Percentiles rank a stretch among this genome's conserved stretches.
Evolutionary conservation across 768 basidiomycete genomes (phyloP).

Genomic region (Boletus huronensis): DNA sequence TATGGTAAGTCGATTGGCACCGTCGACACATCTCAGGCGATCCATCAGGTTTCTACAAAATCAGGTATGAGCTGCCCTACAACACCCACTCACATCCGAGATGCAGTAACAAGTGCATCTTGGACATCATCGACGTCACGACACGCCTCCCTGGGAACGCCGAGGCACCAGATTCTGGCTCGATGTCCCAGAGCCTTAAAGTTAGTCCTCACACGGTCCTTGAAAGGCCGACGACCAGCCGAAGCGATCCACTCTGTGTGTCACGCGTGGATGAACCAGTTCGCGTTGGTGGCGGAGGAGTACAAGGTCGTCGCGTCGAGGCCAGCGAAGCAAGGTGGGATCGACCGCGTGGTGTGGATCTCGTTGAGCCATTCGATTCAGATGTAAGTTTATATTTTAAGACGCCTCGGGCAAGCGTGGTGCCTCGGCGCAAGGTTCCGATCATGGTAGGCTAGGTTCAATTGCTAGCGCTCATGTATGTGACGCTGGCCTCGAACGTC

Average conservation of each 20-base stretch:
- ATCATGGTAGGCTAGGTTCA: neutral
- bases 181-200: slow-evolving; percentile 58
- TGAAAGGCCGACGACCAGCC: slow-evolving; percentile 59
- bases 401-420: slow-evolving; percentile 71
- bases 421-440: slow-evolving; percentile 59
- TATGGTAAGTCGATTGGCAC: slow-evolving; percentile 50
- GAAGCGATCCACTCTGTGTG: slow-evolving; percentile 73
- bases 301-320: slow-evolving; percentile 44
- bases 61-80: slow-evolving; percentile 22
- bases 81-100: too few species aligned
- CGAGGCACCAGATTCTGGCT: slow-evolving; percentile 78
- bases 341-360: neutral
- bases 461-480: neutral
- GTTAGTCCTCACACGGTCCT: slow-evolving; percentile 46
- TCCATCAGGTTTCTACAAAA: slow-evolving; percentile 73
- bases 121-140: slow-evolving; percentile 61
- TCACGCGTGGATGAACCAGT: slow-evolving; percentile 79
- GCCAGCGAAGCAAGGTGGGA: slow-evolving; percentile 41
- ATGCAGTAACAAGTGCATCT: too few species aligned
- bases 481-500: neutral
- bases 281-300: slow-evolving; percentile 56
- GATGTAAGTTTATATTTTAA: slow-evolving; percentile 76
- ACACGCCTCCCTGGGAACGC: slow-evolving; percentile 73
- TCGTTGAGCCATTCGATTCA: neutral
- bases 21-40: neutral